Evolutionary conservation across 2,329 filamentous ascomycete genomes (phyloP), one percentile per base, ranked within the genome.

Genomic region (Aspergillus alliaceus): DNA sequence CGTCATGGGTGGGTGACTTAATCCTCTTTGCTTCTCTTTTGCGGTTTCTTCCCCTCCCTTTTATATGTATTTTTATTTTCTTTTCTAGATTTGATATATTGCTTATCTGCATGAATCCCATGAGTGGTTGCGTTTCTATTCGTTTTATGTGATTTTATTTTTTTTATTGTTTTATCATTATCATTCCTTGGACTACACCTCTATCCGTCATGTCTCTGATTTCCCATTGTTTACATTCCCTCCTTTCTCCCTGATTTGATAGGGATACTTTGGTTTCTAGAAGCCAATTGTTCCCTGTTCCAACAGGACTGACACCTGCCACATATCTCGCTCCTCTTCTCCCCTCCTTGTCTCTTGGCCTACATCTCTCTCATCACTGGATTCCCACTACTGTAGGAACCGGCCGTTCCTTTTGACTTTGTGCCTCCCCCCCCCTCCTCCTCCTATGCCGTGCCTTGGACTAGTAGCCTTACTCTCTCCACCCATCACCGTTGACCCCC

Each of bases 1-100:
- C 35, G 59, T 57, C 52, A 65, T 65, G 63, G 63, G 63, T 65
- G 60, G 49, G 62, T 64, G 57, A 52, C 44, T 22, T 32, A 40
- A 14, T 22, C 20, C 31, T 22, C 25, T 40, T 39, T 54, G 49
- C 40, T 55, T 42, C 42, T 18, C 24, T 49, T 37, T 55, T 53
- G 50, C 48, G 39, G 52, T 32, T 53, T 51, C 35, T 27, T 52
- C 44, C 46, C 34, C 51, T 56, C 56, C 51, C 57, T 42, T 31
- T 54, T 53, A 44, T 39, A 20, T 34, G 29, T 53, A 53, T 56
- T 56, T 61, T 72, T 66, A 25, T 22, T 32, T 22, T 51, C 22
- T 46, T 32, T 52, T 39, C 8, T 39, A n/a, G 27, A 6, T 44
- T 15, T 15, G 3, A 25, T 27, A 7, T n/a, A 27, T 59, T 58